Conservation (phyloP, 371 early-diverging fungal species). For the Lichtheimia ornata region DNA sequence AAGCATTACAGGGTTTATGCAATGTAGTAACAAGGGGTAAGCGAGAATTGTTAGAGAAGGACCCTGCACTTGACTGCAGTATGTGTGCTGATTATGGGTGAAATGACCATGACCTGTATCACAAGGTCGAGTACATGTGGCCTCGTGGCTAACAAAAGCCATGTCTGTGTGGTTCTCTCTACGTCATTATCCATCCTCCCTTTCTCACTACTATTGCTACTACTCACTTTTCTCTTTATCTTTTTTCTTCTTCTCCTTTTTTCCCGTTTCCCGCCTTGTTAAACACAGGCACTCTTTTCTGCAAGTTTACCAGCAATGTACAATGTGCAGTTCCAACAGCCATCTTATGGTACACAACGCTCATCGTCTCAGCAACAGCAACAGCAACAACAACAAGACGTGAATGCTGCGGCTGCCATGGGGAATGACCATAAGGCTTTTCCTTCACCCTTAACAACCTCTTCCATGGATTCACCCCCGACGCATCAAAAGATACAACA, state of each 20-base stretch:
- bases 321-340: conserved; percentile 32
- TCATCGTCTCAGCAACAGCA: conserved; percentile 20
- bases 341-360: conserved; percentile 18
- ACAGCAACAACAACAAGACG: conserved; percentile 9
- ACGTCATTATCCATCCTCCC: conserved; percentile 6
- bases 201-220: conserved; percentile 1
- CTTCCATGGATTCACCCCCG: conserved; percentile 43
- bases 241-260: conserved; percentile 11
- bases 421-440: conserved; percentile 25
- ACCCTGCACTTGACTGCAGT: no score
- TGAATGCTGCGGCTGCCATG: conserved; percentile 9
- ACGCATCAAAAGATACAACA: conserved; percentile 7
- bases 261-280: conserved; percentile 6
- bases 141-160: conserved; percentile 6
- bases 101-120: conserved; percentile 14
- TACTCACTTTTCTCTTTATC: not conserved
- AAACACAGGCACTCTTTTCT: not conserved
- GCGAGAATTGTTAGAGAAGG: no score
- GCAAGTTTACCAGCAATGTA: conserved; percentile 13
- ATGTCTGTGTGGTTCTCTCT: conserved; percentile 4
- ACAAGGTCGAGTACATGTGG: conserved; percentile 7
- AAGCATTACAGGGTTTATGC: no score
- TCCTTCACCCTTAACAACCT: conserved; percentile 39
- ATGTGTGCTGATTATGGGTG: not conserved
- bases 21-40: no score